Evolutionary conservation across 768 basidiomycete genomes (phyloP), one percentile per base, ranked within the genome.

Genomic region (Mycena floridula): DNA sequence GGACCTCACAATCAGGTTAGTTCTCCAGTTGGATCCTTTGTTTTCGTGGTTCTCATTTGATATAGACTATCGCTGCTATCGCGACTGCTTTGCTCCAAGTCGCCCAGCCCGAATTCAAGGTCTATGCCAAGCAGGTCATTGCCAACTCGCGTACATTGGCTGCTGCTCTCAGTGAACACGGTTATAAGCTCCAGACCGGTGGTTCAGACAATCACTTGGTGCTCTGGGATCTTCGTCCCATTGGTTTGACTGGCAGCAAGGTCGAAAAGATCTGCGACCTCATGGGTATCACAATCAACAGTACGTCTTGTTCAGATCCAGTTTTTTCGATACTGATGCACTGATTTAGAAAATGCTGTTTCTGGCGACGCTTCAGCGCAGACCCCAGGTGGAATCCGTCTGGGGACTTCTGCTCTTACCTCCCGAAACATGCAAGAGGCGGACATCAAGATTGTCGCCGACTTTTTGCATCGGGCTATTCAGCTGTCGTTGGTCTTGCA

Each of bases 151-250:
- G 68, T 48, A 75, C 89, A 25, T 78, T 99, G 46, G 90, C 81
- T 23, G 65, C 71, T 13, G 70, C 76, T 50, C 84, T 99, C 48
- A 66, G 79, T 50, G 72, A 72, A 47, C 74, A 88, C 59, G 89
- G 89, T 37, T 99, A 98, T 79, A 91, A 85, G 69, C 88, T 99
- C 52, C 94, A 97, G 72, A 98, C 95, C 12, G 82, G 78, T 46
- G 96, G 96, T 48, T 94, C 93, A 15, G 96, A 98, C 65, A 98
- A 90, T 75, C 96, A 99, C 66, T 82, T 98, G 52, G 84, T 98
- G 40, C 85, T 99, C 40, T 97, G 94, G 95, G 96, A 98, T 59
- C 79, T 97, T 49, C 81, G 96, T 26, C 96, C 96, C 24, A 75
- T 96, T 50, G 88, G 90, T 40, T 70, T 98, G 60, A 97, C 96